Base-by-base conservation (phyloP, 495 filamentous ascomycete genomes). In the Xylaria telfairii region DNA sequence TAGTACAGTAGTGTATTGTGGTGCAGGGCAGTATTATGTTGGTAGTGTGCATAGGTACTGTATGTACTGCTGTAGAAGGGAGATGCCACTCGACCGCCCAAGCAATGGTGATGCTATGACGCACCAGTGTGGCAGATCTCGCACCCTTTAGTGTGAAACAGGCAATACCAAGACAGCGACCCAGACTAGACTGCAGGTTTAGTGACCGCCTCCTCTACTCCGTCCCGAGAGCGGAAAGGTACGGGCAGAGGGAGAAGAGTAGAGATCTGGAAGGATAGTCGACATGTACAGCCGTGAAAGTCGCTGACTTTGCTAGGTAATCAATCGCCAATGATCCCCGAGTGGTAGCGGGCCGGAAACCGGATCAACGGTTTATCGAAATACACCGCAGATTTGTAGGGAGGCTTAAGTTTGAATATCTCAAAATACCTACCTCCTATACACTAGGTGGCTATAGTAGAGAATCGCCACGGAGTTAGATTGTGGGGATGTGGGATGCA, bases 61-160 rank as follows among this genome's bases (percentile, higher is more conserved):
- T n/a, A n/a, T n/a, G n/a, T n/a, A n/a, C n/a, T n/a, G n/a, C n/a
- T n/a, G n/a, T n/a, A n/a, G n/a, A n/a, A n/a, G n/a, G 21, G 32
- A 10, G 41, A 63, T 32, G 26, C 21, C 60, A 63, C 28, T 44
- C 60, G n/a, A 44, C 42, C 44, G 61, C 61, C 42, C 49, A 49
- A 65, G 28, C 61, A 34, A 12, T 15, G 21, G 37, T 28, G 28
- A 15, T 8, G 28, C 62, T 49, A 65, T 65, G 62, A 65, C 62
- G 62, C 30, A 65, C 37, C 8, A 15, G 37, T 49, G 62, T 65
- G 42, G 62, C 49, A 65, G 39, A 49, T 51, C 62, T 34, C 19
- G 62, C 62, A 51, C 34, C 62, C 42, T 49, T 47, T 46, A 47
- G 59, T 42, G 59, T n/a, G 19, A 61, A 42, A 61, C 30, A 41